Evolutionary conservation across 2,329 filamentous ascomycete genomes (phyloP).

Genomic region (Alternaria sp.): DNA sequence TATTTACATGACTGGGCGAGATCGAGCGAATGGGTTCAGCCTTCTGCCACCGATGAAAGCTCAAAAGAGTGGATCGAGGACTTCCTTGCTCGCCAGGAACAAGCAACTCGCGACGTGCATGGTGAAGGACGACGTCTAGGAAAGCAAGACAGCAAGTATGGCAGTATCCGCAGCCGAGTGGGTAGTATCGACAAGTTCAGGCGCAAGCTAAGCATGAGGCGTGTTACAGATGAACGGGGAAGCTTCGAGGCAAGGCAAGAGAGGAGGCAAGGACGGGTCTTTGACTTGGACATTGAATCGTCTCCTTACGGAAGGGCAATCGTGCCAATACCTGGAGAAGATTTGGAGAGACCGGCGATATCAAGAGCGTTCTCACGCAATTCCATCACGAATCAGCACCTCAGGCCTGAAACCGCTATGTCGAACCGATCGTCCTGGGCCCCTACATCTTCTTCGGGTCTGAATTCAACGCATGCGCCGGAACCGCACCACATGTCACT

Average conservation of each 20-base stretch:
- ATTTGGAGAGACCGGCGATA: not conserved
- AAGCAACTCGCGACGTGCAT: slow-evolving; percentile 4
- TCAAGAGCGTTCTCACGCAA: slow-evolving; percentile 2
- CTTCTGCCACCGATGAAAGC: not conserved
- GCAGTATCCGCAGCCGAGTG: not conserved
- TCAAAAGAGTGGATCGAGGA: slow-evolving; percentile 15
- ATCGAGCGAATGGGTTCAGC: slow-evolving; percentile 9
- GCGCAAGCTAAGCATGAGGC: slow-evolving; percentile 2
- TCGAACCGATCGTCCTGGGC: not conserved
- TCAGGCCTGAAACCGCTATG: not conserved
- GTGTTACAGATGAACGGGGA: not conserved
- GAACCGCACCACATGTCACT: not conserved
- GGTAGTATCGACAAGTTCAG: slow-evolving; percentile 7
- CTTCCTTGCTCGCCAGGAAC: slow-evolving; percentile 7
- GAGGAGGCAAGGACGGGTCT: not conserved
- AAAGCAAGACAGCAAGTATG: not conserved
- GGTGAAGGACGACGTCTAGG: not conserved
- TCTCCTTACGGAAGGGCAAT: not conserved
- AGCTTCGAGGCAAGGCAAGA: not conserved
- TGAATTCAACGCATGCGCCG: not conserved
- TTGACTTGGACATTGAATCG: not conserved
- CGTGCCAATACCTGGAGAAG: not conserved
- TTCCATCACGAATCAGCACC: not conserved
- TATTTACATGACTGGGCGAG: slow-evolving; percentile 2
- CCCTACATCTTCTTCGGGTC: not conserved